phyloP scores from a whole-genome alignment of 768 basidiomycete species.

The Chalciporus pseudorubinellus region DNA sequence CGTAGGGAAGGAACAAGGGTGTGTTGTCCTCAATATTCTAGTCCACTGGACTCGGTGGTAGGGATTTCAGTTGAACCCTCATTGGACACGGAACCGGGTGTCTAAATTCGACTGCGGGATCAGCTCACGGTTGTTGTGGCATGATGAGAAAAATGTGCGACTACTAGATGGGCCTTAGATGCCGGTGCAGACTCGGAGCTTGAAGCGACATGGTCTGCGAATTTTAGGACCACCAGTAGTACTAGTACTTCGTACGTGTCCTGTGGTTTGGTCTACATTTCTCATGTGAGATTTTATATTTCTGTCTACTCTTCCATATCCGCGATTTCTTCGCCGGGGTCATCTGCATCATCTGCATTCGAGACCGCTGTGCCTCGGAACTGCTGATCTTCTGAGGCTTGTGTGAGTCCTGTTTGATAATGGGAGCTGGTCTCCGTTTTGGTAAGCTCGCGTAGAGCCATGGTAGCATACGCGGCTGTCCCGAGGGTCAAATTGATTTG shows the following conservation, averaged over 20 bases:
- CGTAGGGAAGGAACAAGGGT: neutral
- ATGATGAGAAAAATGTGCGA: neutral
- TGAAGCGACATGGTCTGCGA: too few relatives aligned
- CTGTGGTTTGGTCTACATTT: neutral
- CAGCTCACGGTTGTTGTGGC: too few relatives aligned
- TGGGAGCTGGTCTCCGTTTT: slow-evolving; percentile 95
- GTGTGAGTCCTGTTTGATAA: slow-evolving; percentile 78
- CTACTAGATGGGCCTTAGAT: too few relatives aligned
- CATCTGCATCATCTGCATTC: slow-evolving; percentile 23
- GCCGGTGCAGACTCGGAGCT: too few relatives aligned
- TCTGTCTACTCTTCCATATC: slow-evolving; percentile 7
- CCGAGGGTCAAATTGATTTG: slow-evolving; percentile 85
- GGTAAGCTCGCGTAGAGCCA: slow-evolving; percentile 93
- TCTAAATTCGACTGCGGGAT: neutral
- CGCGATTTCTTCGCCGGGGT: slow-evolving; percentile 10
- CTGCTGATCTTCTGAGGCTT: slow-evolving; percentile 77
- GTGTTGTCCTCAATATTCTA: neutral
- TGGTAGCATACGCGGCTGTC: slow-evolving; percentile 94
- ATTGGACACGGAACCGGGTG: neutral
- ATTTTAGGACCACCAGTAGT: too few relatives aligned
- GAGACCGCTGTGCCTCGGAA: slow-evolving; percentile 53
- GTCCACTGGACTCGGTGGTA: neutral
- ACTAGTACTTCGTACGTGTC: neutral
- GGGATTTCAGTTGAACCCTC: neutral
- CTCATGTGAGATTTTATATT: neutral